A percentile compares a stretch with the other conserved stretches of the same genome.
Evolutionary conservation across 2,329 filamentous ascomycete species (phyloP).

Genomic region (Pseudogymnoascus sp.): DNA sequence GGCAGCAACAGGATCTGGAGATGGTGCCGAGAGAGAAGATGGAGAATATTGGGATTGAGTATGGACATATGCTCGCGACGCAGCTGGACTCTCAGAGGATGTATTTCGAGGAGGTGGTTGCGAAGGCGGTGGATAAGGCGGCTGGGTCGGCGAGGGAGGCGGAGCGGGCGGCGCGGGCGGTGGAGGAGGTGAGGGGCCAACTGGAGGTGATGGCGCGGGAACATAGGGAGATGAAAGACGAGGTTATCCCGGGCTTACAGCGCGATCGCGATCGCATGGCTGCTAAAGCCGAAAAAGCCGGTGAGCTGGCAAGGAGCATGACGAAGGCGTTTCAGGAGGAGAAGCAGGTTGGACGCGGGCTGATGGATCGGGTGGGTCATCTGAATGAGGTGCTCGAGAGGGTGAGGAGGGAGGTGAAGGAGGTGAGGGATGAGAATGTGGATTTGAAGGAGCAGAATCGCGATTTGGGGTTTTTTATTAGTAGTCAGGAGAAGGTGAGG

Average conservation of each 20-base stretch:
- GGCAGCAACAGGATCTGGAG: conserved; percentile 43
- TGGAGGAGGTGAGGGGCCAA: conserved; percentile 42
- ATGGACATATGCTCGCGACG: conserved; percentile 85
- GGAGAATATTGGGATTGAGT: conserved; percentile 81
- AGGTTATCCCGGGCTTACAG: conserved; percentile 62
- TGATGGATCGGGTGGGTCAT: conserved; percentile 76
- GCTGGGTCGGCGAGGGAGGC: conserved; percentile 62
- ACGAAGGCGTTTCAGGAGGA: conserved; percentile 76
- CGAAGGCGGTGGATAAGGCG: conserved; percentile 84
- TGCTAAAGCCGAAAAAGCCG: conserved; percentile 62
- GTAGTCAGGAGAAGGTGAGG: conserved; percentile 71
- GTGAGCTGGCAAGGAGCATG: conserved; percentile 67
- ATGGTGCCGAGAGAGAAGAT: conserved; percentile 63
- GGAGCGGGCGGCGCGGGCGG: conserved; percentile 49
- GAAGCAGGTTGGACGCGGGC: conserved; percentile 71
- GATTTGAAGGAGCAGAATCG: conserved; percentile 81
- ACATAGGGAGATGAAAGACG: conserved; percentile 39
- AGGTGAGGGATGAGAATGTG: conserved; percentile 54
- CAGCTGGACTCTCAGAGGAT: conserved; percentile 88
- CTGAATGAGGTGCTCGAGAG: conserved; percentile 56
- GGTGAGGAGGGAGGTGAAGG: conserved; percentile 50
- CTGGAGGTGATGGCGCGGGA: conserved; percentile 47
- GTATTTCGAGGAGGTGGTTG: conserved; percentile 90
- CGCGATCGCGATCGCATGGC: conserved; percentile 63
- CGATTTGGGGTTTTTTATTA: conserved; percentile 82